Conservation (phyloP, 345 rosid genomes). For the rapeseed (Brassica napus) region Da-Ae NC_063440.1:1451501-1452000, state of each 20-base stretch:
- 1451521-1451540: slow-evolving; percentile 40
- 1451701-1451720: slow-evolving; percentile 50
- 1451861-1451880: slow-evolving; percentile 27
- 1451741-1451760: slow-evolving; percentile 15
- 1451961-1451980: slow-evolving; percentile 1
- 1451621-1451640: slow-evolving; percentile 72
- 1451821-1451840: slow-evolving; percentile 20
- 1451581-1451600: slow-evolving; percentile 76
- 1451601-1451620: slow-evolving; percentile 51
- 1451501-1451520: slow-evolving; percentile 38
- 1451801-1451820: neutral
- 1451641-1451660: slow-evolving; percentile 66
- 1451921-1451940: neutral
- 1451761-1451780: slow-evolving; percentile 31
- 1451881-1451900: slow-evolving; percentile 26
- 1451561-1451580: slow-evolving; percentile 72
- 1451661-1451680: slow-evolving; percentile 53
- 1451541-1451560: slow-evolving; percentile 48
- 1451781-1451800: neutral
- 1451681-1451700: slow-evolving; percentile 50
- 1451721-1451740: slow-evolving; percentile 43
- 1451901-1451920: neutral
- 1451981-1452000: slow-evolving; percentile 10
- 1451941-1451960: slow-evolving; percentile 32
- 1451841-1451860: slow-evolving; percentile 1